Evolutionary conservation across 108 stramenopile genomes (phyloP), one percentile per base, ranked within the genome.

Genomic region (Cyclotella atomus): DNA sequence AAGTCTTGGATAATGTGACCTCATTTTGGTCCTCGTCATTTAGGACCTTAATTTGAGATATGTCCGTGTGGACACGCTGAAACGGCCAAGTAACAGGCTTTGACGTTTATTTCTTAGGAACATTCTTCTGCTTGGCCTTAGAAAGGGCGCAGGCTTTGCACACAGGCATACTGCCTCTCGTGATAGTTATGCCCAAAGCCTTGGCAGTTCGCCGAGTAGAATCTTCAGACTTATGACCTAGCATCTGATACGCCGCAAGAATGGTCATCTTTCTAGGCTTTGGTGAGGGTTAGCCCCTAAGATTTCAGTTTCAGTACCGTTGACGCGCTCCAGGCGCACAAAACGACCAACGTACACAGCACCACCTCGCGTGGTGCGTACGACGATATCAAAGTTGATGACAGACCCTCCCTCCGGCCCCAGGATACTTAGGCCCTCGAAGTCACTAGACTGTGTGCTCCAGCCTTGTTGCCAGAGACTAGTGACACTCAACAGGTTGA

Each of bases 151-250:
- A 62, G 38, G 8, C 16, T 20, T 62, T 8, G 23, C 61, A 62
- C 14, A 41, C 38, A 20, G 38, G 38, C 36, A 62, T 5, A 5
- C 10, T 38, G 14, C 61, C 61, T 24, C 32, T 15, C 4, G 34
- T 59, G 2, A 59, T 32, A 2, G 33, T 3, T 20, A 16, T 19
- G 3, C 59, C 32, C 30, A 32, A 17, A 7, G 30, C 20, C 52
- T 23, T 52, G 21, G 52, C 52, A 23, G 52, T 52, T 23, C 24
- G 10, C 9, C 52, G 29, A 25, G 28, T 30, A 15, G 34, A 59
- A 9, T 59, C 34, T 20, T 59, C 59, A 33, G 30, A 10, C 30
- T 17, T 12, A 59, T 59, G 59, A 15, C 59, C 59, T 32, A 59
- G 9, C 34, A 59, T 33, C 2, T 32, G 16, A n/a, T 59, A 32